Base-by-base conservation (phyloP, 1,139 yeast species). In the Debaryomyces coudertii region DNA sequence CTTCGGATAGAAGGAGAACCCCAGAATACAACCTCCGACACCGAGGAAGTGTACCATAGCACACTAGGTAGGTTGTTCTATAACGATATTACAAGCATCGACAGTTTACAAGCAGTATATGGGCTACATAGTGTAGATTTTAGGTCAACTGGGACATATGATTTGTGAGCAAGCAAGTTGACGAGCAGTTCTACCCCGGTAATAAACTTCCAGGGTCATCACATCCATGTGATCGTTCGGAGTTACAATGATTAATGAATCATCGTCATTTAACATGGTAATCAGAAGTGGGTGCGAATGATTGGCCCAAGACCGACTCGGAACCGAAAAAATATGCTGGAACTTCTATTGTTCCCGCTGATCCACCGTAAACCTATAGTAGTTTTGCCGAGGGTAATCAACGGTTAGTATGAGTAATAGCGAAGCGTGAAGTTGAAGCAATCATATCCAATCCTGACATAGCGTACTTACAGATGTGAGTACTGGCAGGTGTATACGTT, bases 1-100 rank as follows among this genome's bases (percentile, higher is more conserved):
- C 41, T 34, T 38, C 41, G 41, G 41, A 38, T 38, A 20, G 23
- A 38, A 18, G 41, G 41, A 12, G 9, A 28, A 14, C 28, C 28
- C 28, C 22, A 28, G 14, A 35, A 23, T n/a, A 12, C 5, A 20
- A 35, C 38, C 38, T 33, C 36, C 36, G 36, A 33, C 36, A 14
- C 36, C 36, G 36, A 33, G 24, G 36, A 31, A 9, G 22, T 16
- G 11, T n/a, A 18, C 7, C 23, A n/a, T n/a, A n/a, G 33, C 9
- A 25, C 7, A 8, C 12, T n/a, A 25, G 28, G 28, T 7, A 4
- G 12, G 8, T 9, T 25, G 12, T 4, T n/a, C 11, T 8, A 7
- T 4, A 9, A 25, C 12, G 28, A 25, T 8, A 9, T 9, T 4
- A 7, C 4, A 25, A 9, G 4, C 7, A 7, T n/a, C 28, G 12